Evolutionary conservation across 2,329 filamentous ascomycete genomes (phyloP), one percentile per base, ranked within the genome.

Genomic region (Fusarium compactum): DNA sequence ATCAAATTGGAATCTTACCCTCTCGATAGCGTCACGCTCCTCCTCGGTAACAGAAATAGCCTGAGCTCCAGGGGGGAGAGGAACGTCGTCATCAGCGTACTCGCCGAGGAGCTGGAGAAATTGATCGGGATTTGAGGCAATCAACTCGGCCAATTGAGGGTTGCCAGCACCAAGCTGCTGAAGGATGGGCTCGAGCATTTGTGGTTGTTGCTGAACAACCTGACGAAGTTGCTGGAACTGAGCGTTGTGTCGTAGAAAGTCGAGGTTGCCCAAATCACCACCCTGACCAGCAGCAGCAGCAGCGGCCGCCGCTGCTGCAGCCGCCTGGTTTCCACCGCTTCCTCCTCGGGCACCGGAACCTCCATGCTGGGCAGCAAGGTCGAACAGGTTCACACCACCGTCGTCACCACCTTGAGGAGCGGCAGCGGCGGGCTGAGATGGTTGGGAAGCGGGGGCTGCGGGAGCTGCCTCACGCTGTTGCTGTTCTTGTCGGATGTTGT

Each of bases 191-290:
- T 99, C 96, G 24, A 99, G 91, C 96, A 99, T 99, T 80, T 96
- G 92, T 20, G 96, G 96, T 80, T 98, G 93, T 81, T 98, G 95
- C 83, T 99, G 96, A 46, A 99, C 95, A 24, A 99, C 91, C 82
- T 98, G 95, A 69, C 96, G 92, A 65, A 99, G 89, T 83, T 99
- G 96, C 83, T 98, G 96, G 84, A 99, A 99, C 81, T 98, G 95
- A 25, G 95, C 91, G 80, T 98, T 98, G 81, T 95, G 93, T 77
- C 96, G 91, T 59, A 99, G 85, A 80, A 97, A 98, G 71, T 98
- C 95, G 62, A 99, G 89, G 77, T 95, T 97, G 27, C 91, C 92
- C 27, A 93, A 83, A 43, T 88, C 87, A 52, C 80, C 86, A 46
- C 83, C 86, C 38, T 83, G 85, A 30, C 82, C 86, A 34, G 83